A percentile compares a stretch with the other conserved stretches of the same genome.
Conservation (phyloP, 2,329 filamentous ascomycete species). For the Berkeleyomyces basicola region DNA sequence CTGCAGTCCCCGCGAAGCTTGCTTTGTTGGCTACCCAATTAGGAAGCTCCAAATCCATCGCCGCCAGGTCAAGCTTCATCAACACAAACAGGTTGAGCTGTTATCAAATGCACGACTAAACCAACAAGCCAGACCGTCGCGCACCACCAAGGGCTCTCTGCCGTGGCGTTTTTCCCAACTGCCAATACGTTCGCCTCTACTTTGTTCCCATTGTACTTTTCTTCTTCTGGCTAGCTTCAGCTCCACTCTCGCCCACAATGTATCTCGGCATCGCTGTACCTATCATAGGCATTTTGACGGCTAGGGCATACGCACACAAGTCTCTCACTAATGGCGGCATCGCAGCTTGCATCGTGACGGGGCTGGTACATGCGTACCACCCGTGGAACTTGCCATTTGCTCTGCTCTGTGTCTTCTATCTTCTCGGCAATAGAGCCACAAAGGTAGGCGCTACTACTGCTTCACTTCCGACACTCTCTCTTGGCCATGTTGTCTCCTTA, state of each 20-base stretch:
- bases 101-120: background rate
- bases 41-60: background rate
- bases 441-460: conserved; percentile 37
- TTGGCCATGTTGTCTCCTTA: background rate
- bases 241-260: conserved; percentile 26
- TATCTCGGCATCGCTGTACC: conserved; percentile 40
- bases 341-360: conserved; percentile 54
- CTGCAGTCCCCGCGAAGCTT: background rate
- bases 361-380: conserved; percentile 69
- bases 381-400: conserved; percentile 88
- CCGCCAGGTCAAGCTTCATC: background rate
- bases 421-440: conserved; percentile 68
- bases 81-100: background rate
- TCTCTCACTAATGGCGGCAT: conserved; percentile 68
- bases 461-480: background rate
- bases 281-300: conserved; percentile 42
- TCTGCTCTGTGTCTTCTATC: conserved; percentile 69
- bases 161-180: background rate
- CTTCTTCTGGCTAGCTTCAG: background rate
- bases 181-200: background rate
- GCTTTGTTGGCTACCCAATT: background rate
- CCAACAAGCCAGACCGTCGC: background rate
- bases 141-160: background rate
- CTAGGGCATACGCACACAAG: conserved; percentile 52
- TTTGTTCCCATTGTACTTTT: background rate